Evolutionary conservation across 257 asterid genomes (phyloP).

Genomic region (Lavandula angustifolia): DNA sequence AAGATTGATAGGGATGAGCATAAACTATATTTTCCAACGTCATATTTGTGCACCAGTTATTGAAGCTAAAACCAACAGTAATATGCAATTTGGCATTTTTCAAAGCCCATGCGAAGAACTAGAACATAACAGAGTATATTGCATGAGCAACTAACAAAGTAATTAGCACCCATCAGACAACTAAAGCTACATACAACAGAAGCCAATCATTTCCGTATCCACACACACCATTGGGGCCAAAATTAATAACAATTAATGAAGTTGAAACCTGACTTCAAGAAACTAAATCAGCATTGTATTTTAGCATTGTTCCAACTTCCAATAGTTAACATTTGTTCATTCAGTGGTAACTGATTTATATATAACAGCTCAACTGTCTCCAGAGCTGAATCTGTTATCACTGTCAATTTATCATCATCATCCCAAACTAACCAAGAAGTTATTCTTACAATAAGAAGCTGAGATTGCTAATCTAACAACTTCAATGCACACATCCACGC

Average conservation of each 20-base stretch:
- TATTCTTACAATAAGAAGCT: constrained; percentile 1
- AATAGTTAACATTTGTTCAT: background rate
- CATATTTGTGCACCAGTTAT: background rate
- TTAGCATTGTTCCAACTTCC: background rate
- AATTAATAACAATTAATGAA: background rate
- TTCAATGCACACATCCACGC: background rate
- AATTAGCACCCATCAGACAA: background rate
- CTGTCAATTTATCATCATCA: constrained; percentile 4
- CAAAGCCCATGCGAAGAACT: background rate
- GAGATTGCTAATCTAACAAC: background rate
- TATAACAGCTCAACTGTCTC: background rate
- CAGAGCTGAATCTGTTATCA: constrained; percentile 1
- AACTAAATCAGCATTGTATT: background rate
- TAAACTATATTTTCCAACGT: background rate
- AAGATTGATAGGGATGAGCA: constrained; percentile 10
- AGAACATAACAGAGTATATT: background rate
- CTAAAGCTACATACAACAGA: background rate
- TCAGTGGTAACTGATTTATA: background rate
- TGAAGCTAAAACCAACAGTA: constrained; percentile 12
- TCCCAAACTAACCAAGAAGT: constrained; percentile 5
- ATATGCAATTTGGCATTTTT: background rate
- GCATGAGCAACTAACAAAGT: background rate
- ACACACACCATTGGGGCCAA: constrained; percentile 9
- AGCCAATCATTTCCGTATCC: background rate
- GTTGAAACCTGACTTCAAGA: background rate